Evolutionary conservation across 2,329 filamentous ascomycete genomes (phyloP), one percentile per base, ranked within the genome.

Genomic region (Acephala macrosclerotiorum): DNA sequence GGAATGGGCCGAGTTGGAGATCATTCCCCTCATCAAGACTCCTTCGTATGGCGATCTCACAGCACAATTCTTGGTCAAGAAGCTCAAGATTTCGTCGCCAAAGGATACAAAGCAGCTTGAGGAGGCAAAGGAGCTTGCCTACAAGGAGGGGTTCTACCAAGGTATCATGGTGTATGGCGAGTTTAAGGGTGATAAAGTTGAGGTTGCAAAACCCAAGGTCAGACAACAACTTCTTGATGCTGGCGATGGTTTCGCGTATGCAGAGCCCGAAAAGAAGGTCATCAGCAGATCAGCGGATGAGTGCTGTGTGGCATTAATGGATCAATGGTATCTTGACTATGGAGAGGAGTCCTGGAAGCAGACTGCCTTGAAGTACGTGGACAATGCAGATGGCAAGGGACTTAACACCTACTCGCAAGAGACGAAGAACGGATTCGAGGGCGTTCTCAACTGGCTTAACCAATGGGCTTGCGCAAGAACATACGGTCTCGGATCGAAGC

Each of bases 241-340:
- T 47, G 89, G 90, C 0, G 84, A 92, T 69, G 96, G 94, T 16
- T 97, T 99, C 79, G 88, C 89, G 72, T 99, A 98, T 77, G 94
- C 93, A 14, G 96, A 99, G 79, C 96, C 96, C 2, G 94, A 97
- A 79, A 91, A 91, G 73, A 88, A 91, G 79, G 96, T 98, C 71
- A 88, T 96, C 67, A 95, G 91, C 76, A 87, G 96, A 79, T 96
- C 92, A 72, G 93, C 91, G 33, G 95, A 98, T 75, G 93, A 96
- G 72, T 98, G 96, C 77, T 94, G 97, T 65, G 95, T 96, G 66
- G 92, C 94, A 35, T 89, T 95, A 71, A 89, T 98, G 76, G 95
- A 97, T 74, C 96, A 99, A 80, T 99, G 96, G 94, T 99, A 97
- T 81, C 84, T 99, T 74, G 95, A 97, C 80, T 99, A 99, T 75